Evolutionary conservation across 495 filamentous ascomycete genomes (phyloP).

Genomic region (Staphylotrichum tortipilum): DNA sequence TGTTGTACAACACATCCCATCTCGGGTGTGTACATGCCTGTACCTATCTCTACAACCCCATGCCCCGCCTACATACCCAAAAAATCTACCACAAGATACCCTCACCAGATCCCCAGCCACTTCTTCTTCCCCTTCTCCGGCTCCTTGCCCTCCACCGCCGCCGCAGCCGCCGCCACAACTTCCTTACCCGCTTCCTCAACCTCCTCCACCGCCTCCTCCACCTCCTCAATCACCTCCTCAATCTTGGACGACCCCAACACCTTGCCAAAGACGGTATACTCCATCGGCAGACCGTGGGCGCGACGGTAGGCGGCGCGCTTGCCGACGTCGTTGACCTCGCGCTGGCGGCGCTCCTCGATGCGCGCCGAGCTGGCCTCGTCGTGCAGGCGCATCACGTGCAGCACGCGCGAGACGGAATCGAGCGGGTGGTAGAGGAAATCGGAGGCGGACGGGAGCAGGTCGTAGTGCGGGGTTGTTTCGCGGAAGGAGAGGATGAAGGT

Average conservation of each 20-base stretch:
- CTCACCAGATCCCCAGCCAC: conserved; percentile 38
- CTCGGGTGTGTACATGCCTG: not conserved
- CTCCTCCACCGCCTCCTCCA: conserved; percentile 1
- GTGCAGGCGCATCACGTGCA: conserved; percentile 63
- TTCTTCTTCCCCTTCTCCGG: conserved; percentile 27
- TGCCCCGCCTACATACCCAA: too few relatives aligned
- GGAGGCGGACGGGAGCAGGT: conserved; percentile 58
- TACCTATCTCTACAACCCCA: too few relatives aligned
- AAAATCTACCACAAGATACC: conserved; percentile 1
- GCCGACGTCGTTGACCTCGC: conserved; percentile 64
- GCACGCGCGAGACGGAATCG: conserved; percentile 43
- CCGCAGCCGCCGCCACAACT: not conserved
- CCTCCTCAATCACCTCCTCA: not conserved
- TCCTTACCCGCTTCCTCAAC: conserved; percentile 1
- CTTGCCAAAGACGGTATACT: conserved; percentile 29
- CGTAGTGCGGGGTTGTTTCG: conserved; percentile 57
- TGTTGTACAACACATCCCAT: not conserved
- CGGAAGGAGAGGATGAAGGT: conserved; percentile 65
- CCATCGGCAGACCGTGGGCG: conserved; percentile 68
- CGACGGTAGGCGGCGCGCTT: conserved; percentile 71
- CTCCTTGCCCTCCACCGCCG: not conserved
- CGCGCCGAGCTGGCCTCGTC: conserved; percentile 52
- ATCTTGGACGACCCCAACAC: conserved; percentile 2
- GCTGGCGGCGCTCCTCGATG: conserved; percentile 56
- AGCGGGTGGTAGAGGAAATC: conserved; percentile 57